Conservation (phyloP, 2,329 filamentous ascomycete species). For the Sclerotinia borealis region DNA sequence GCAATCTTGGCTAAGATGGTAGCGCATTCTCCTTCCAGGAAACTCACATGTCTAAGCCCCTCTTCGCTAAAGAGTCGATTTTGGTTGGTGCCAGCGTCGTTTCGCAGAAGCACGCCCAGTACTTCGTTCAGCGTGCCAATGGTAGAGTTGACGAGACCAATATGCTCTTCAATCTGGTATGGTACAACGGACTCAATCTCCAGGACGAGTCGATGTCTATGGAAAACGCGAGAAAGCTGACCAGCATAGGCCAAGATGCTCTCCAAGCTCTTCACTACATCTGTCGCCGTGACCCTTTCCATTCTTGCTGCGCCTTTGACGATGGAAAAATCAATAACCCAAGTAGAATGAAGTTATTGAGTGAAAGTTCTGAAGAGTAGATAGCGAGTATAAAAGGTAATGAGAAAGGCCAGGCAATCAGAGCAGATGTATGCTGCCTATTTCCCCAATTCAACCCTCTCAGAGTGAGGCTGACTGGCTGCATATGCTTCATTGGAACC, state of each 20-base stretch:
- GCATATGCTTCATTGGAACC: background rate
- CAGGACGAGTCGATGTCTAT: conserved; percentile 15
- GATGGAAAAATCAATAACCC: background rate
- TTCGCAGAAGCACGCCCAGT: conserved; percentile 11
- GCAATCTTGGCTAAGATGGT: conserved; percentile 17
- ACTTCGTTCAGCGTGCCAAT: conserved; percentile 21
- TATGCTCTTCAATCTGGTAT: conserved; percentile 16
- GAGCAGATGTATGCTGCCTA: background rate
- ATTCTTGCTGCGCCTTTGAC: conserved; percentile 9
- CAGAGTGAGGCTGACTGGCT: conserved; percentile 1
- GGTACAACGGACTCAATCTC: background rate
- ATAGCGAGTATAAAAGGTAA: background rate
- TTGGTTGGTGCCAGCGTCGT: conserved; percentile 7
- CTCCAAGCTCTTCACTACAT: conserved; percentile 11
- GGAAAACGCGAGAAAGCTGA: conserved; percentile 19
- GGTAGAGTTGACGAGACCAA: conserved; percentile 20
- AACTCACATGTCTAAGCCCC: conserved; percentile 21
- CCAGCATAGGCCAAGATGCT: conserved; percentile 17
- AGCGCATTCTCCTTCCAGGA: conserved; percentile 22
- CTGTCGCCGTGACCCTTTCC: conserved; percentile 4
- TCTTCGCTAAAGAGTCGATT: conserved; percentile 20
- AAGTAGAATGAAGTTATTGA: background rate
- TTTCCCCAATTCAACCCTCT: background rate
- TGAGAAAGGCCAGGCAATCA: background rate
- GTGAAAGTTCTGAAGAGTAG: background rate